Evolutionary conservation across 108 stramenopile species (phyloP), one percentile per base, ranked within the genome.

Genomic region (Nitzschia inconspicua): DNA sequence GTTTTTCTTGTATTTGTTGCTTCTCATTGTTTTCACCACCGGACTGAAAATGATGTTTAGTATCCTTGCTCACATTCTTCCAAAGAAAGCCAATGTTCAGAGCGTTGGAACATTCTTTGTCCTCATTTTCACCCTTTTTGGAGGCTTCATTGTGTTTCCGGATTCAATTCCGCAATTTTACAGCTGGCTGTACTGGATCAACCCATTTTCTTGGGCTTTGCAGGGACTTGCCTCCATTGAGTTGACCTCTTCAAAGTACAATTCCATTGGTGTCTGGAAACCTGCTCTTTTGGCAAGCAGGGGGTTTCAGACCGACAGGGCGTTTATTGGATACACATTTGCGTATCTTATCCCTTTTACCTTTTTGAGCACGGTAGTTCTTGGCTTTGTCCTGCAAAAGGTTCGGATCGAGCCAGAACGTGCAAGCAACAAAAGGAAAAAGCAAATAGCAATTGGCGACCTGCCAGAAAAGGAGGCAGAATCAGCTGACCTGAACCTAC

Each of bases 151-250:
- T 60, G 74, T 84, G 0, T 57, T 66, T 20, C 73, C 79, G 4
- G 62, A 25, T 22, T 40, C 67, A 0, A 74, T 84, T 47, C 83
- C 83, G 32, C 36, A 51, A 9, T 84, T 73, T 46, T 80, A 67
- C 60, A 37, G 34, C 5, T 78, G 69, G 65, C 24, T 80, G 0
- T 80, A 72, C 55, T 84, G 70, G 70, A 11, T 48, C 18, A 84
- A 80, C 60, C 77, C 83, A 41, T 69, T 84, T 70, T 67, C 79
- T 16, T 84, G 83, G 83, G 66, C 73, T 22, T 72, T 64, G 39
- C 73, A 76, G 36, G 76, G 66, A 0, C 50, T 84, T 54, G 59
- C 72, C 14, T 63, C 77, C 20, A 78, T 72, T 50, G 79, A 84
- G 40, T 77, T 79, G 40, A n/a, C n/a, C n/a, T n/a, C n/a, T n/a